Evolutionary conservation across 2,329 filamentous ascomycete genomes (phyloP).

Genomic region (Acarospora socialis): DNA sequence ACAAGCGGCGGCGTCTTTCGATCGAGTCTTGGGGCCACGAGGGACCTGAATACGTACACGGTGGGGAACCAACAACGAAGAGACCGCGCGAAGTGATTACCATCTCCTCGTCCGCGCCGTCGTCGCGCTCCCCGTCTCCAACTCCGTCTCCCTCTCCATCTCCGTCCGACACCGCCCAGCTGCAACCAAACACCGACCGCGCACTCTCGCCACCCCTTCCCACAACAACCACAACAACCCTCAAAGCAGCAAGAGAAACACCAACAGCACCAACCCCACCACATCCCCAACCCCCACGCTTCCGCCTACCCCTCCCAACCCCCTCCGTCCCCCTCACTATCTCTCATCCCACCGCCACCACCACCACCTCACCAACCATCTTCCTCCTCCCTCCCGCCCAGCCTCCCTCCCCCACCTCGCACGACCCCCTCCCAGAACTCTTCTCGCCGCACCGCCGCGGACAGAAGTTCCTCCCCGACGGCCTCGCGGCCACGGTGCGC

Average conservation of each 20-base stretch:
- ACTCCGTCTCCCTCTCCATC: not conserved
- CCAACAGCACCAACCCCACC: slow-evolving; percentile 12
- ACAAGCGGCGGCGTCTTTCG: too few species aligned
- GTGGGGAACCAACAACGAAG: too few species aligned
- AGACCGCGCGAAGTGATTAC: too few species aligned
- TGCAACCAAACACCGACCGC: slow-evolving; percentile 8
- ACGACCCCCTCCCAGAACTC: slow-evolving; percentile 31
- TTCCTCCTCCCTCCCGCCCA: slow-evolving; percentile 6
- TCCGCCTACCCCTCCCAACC: slow-evolving; percentile 16
- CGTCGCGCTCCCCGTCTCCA: not conserved
- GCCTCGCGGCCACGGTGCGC: slow-evolving; percentile 35
- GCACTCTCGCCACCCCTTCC: slow-evolving; percentile 18
- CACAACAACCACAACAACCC: slow-evolving; percentile 13
- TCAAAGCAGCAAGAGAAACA: slow-evolving; percentile 7
- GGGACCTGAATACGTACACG: too few species aligned
- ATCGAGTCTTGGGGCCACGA: too few species aligned
- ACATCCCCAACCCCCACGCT: slow-evolving; percentile 18
- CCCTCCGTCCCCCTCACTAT: slow-evolving; percentile 10
- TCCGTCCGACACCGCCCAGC: slow-evolving; percentile 10
- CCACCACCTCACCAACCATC: slow-evolving; percentile 3
- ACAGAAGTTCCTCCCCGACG: slow-evolving; percentile 34
- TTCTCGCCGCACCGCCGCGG: slow-evolving; percentile 40
- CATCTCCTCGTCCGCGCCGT: too few species aligned
- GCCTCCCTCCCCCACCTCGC: not conserved
- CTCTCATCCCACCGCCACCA: slow-evolving; percentile 8